phyloP scores from a whole-genome alignment of 2,329 filamentous ascomycete species.

The Ceratocystis smalleyi region DNA sequence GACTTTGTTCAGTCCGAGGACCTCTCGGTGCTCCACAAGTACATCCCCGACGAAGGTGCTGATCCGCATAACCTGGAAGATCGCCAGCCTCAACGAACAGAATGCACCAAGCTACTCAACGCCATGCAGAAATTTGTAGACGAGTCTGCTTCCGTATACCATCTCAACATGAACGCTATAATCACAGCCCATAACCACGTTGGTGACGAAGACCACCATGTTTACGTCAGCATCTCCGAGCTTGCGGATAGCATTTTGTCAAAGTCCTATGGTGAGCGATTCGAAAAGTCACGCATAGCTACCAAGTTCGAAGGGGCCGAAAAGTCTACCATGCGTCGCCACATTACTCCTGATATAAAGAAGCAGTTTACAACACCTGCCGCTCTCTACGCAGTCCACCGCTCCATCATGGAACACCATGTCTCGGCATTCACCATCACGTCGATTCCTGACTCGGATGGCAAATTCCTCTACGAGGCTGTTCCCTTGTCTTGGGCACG shows the following conservation, averaged over 20 bases:
- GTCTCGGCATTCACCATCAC: conserved; percentile 41
- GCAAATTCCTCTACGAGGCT: conserved; percentile 46
- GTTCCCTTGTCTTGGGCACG: conserved; percentile 23
- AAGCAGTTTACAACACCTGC: conserved; percentile 25
- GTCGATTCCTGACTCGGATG: conserved; percentile 23
- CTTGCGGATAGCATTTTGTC: conserved; percentile 26
- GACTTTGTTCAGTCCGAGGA: conserved; percentile 31
- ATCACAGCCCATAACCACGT: conserved; percentile 32
- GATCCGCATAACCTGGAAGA: conserved; percentile 17
- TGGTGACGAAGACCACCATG: conserved; percentile 25
- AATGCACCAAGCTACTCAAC: conserved; percentile 30
- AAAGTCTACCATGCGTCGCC: neutral
- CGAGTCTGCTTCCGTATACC: conserved; percentile 31
- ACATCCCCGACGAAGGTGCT: conserved; percentile 17
- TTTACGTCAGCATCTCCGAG: conserved; percentile 36
- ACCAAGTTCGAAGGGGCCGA: neutral
- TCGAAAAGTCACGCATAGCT: neutral
- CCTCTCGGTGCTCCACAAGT: conserved; percentile 24
- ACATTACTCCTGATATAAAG: neutral
- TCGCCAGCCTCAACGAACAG: conserved; percentile 29
- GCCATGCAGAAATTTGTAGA: conserved; percentile 34
- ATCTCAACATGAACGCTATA: conserved; percentile 32
- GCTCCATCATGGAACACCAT: conserved; percentile 43
- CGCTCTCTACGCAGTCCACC: conserved; percentile 55
- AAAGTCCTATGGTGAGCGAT: neutral